Evolutionary conservation across 257 asterid genomes (phyloP), one percentile per base, ranked within the genome.

Genomic region (Sherardia arvensis): DNA sequence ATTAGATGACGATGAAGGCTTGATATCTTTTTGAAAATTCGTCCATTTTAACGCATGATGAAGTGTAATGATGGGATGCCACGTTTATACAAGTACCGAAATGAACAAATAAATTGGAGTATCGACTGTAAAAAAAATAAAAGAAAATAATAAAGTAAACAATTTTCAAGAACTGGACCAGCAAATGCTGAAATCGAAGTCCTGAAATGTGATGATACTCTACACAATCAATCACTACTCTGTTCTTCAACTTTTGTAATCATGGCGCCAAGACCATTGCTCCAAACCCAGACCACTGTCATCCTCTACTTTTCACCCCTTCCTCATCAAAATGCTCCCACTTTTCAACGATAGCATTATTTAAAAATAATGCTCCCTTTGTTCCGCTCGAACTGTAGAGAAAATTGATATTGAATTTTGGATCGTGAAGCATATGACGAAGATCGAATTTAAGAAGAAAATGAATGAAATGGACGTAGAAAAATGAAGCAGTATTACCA

Each of bases 161-260:
- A 26, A 1, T 14, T 25, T 25, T 62, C 36, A 62, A 62, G 40
- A 26, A 9, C 49, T 69, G 66, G 66, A 65, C 78, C 76, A 71
- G 49, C 60, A 54, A n/a, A n/a, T 54, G n/a, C 21, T 47, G 53
- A 47, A 18, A 17, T 17, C 8, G 12, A 26, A 75, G 68, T 70
- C 60, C 81, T n/a, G 59, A 65, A 64, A 59, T 53, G 71, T 59
- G 69, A 73, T 75, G 47, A 71, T 68, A 32, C 49, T 69, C n/a
- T n/a, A n/a, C n/a, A n/a, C n/a, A n/a, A n/a, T n/a, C 76, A 68
- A 62, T 75, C 76, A 26, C 75, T 53, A 67, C 71, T 62, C 40
- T 73, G 69, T 47, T 58, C 64, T 51, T 36, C n/a, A 54, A 62
- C 67, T 69, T 23, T 51, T 29, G 47, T 67, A 48, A 67, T 73